Base-by-base conservation (phyloP, 2,329 filamentous ascomycete genomes). In the Lojkania enalia region DNA sequence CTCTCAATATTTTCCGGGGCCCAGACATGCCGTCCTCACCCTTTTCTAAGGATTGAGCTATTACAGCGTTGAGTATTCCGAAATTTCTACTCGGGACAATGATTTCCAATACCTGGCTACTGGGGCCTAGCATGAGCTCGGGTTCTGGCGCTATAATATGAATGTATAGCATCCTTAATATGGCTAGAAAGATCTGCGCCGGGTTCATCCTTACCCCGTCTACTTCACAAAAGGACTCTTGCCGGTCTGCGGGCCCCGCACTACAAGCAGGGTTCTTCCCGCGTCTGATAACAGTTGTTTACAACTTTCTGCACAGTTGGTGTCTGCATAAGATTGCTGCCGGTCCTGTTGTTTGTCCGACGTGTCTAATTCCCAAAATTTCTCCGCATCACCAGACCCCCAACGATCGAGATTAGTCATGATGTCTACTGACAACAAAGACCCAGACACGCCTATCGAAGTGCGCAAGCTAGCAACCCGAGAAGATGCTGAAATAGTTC, bases 401-500 rank as follows among this genome's bases (percentile, higher is more conserved):
- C 21, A 2, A n/a, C n/a, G n/a, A n/a, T 15, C 20, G 21, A 23
- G n/a, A 32, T 12, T n/a, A 29, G 16, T 19, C 12, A 38, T 36
- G 11, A 49, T 49, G 40, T 29, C 42, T 11, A 39, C 44, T 21
- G 46, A 55, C 6, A 21, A 11, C 9, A 48, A 54, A 18, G 45
- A 51, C 7, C 19, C 30, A 6, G 47, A 53, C 12, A 33, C 40
- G 9, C 52, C 50, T 4, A 21, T 49, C 20, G 55, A 55, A 29
- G 50, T 55, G 35, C 52, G 43, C 12, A 58, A 55, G 33, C 38
- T 55, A 7, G 52, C 52, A 21, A 54, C 44, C 12, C 49, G 46
- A n/a, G 54, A 52, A n/a, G 42, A 42, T 18, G 51, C 52, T 16
- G 61, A 62, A 20, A 58, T 66, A 42, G 61, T 67, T n/a, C 60